These are phyloP conservation scores for Pythium rishiriense DNA, from an alignment of 352 stramenopile species.

Conservation along the genomic window DNA sequence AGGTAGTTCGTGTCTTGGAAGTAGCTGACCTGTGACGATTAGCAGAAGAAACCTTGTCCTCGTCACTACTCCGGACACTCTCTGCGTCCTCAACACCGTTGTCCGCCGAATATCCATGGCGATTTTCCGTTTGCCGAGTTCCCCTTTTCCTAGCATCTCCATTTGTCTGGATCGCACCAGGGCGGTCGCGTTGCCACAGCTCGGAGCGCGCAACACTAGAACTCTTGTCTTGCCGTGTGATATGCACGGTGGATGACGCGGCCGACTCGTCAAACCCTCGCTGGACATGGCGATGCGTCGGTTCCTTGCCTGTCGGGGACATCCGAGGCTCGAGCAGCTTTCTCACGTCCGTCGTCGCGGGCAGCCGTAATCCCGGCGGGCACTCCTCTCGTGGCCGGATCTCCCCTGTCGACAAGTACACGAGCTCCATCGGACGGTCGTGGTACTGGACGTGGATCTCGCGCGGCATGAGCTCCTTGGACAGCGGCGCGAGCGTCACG, in stretches of 20 bases:
- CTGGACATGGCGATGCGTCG: neutral
- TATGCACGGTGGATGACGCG: constrained; percentile 14
- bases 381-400: constrained; percentile 62
- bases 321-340: constrained; percentile 8
- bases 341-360: constrained; percentile 13
- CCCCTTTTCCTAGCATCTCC: neutral
- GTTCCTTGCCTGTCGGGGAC: neutral
- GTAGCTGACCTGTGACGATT: too few species aligned
- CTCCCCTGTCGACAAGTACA: constrained; percentile 62
- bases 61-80: too few species aligned
- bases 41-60: too few species aligned
- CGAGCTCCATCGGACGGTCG: constrained; percentile 53
- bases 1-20: too few species aligned
- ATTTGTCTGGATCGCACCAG: constrained; percentile 3
- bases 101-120: too few species aligned
- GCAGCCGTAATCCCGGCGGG: constrained; percentile 42
- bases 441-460: constrained; percentile 14
- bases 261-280: neutral
- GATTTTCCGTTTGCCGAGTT: too few species aligned
- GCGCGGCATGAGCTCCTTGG: neutral
- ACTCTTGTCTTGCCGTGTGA: constrained; percentile 10
- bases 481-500: neutral
- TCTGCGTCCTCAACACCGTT: too few species aligned
- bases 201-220: neutral
- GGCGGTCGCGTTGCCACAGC: neutral